Evolutionary conservation across 495 filamentous ascomycete genomes (phyloP), one percentile per base, ranked within the genome.

Genomic region (Aspergillus cristatus): DNA sequence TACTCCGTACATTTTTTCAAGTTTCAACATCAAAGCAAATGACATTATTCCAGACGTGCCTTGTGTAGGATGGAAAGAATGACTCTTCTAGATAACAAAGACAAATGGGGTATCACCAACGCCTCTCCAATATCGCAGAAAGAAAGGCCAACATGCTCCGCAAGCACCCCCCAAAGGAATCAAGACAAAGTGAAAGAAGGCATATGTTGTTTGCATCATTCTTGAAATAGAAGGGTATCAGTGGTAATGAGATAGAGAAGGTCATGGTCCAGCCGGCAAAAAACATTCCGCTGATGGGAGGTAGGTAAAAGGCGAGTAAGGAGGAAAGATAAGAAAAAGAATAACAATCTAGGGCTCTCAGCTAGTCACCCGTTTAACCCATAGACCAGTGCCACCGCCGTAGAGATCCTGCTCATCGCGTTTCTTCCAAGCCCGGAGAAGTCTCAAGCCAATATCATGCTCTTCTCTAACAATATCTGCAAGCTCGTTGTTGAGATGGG

Each of bases 361-460:
- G 45, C 58, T 70, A 7, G 70, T 79, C 39, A 77, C 80, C 39
- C 86, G 65, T 55, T 82, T 70, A 31, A 97, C 79, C 89, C 89
- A 97, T 13, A 96, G 57, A 41, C 75, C 75, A 4, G 78, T 84
- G 8, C 77, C 75, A 43, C 84, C 79, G 39, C 73, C 82, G 34
- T 78, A 72, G 31, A 74, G 70, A 49, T 88, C 82, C 31, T 72
- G 64, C 47, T 86, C 73, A 53, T 90, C 84, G 39, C 76, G 65
- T 40, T 82, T 71, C 57, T 85, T 89, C 62, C 79, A 89, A 5
- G 85, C 84, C 34, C 87, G 62, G 51, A 90, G 78, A 29, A 95
- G 57, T 62, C 79, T 85, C 49, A 97, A 53, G 7, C 89, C 89
- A 28, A 90, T 65, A 43, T 95, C 89, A 52, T 95, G 86, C 51